These are phyloP conservation scores for Cadophora luteo-olivacea DNA, from an alignment of 2,329 filamentous ascomycete genomes.

Conservation along the genomic window DNA sequence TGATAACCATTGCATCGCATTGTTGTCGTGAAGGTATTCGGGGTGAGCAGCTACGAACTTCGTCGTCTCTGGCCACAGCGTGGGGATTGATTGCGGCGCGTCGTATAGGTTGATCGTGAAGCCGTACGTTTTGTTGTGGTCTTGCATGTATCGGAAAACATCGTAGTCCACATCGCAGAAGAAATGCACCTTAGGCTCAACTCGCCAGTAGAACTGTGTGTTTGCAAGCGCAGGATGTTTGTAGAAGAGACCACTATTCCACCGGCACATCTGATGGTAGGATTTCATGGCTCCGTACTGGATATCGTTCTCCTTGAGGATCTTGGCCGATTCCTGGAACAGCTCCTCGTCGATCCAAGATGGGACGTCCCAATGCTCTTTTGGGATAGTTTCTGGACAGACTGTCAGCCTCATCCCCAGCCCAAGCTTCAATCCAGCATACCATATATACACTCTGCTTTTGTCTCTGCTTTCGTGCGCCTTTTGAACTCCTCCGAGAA, in stretches of 20 bases:
- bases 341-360: conserved; percentile 91
- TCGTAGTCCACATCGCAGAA: conserved; percentile 99
- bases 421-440: conserved; percentile 40
- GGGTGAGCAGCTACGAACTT: conserved; percentile 89
- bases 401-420: conserved; percentile 28
- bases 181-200: conserved; percentile 98
- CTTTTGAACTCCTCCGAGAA: conserved; percentile 94
- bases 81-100: conserved; percentile 82
- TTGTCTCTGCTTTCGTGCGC: conserved; percentile 80
- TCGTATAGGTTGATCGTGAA: conserved; percentile 99
- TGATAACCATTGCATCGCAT: conserved; percentile 85
- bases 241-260: conserved; percentile 99
- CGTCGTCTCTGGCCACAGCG: conserved; percentile 92
- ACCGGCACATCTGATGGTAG: conserved; percentile 99
- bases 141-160: conserved; percentile 96
- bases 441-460: conserved; percentile 88
- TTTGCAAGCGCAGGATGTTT: conserved; percentile 87
- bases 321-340: conserved; percentile 81
- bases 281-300: conserved; percentile 90
- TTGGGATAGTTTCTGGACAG: conserved; percentile 80
- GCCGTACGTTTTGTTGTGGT: conserved; percentile 98
- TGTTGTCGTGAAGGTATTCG: conserved; percentile 81
- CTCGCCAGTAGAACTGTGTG: conserved; percentile 95
- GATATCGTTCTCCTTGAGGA: conserved; percentile 83
- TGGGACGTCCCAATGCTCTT: conserved; percentile 92